phyloP scores from a whole-genome alignment of 331 rosid species.

The Malus hybrid region DNA sequence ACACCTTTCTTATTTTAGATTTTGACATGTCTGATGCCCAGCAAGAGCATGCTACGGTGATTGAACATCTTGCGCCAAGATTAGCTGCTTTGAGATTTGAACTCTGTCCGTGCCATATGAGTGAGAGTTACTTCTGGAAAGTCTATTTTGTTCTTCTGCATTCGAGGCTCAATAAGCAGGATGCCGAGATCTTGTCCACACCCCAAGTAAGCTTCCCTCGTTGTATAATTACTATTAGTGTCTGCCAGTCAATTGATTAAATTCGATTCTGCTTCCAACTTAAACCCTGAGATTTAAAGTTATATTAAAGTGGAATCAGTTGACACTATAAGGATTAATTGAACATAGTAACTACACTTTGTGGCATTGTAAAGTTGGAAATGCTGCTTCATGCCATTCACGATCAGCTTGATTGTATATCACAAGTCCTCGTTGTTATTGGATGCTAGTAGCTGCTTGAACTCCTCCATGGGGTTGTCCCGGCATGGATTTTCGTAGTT shows the following conservation, averaged over 20 bases:
- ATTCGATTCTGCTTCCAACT: not conserved
- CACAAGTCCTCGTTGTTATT: not conserved
- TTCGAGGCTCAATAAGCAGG: conserved; percentile 79
- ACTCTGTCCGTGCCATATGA: conserved; percentile 95
- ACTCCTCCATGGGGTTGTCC: not conserved
- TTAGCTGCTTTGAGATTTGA: conserved; percentile 92
- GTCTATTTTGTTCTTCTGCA: conserved; percentile 91
- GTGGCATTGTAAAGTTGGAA: not conserved
- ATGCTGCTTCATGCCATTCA: not conserved
- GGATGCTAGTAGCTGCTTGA: not conserved
- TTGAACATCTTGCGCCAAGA: conserved; percentile 79
- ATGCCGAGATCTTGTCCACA: conserved; percentile 71
- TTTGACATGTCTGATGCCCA: conserved; percentile 80
- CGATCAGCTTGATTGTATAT: not conserved
- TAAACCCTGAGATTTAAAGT: not conserved
- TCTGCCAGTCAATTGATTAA: not conserved
- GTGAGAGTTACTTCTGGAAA: conserved; percentile 90
- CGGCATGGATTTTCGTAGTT: not conserved
- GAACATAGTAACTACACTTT: no score
- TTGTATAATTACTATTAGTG: not conserved
- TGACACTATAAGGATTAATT: no score
- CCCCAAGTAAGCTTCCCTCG: conserved; percentile 48
- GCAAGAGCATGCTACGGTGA: conserved; percentile 53
- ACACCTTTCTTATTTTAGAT: conserved; percentile 41
- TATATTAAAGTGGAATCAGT: no score